phyloP scores from a whole-genome alignment of 1,284 basidiomycete species.

The Rhodotorula mucilaginosa region DNA sequence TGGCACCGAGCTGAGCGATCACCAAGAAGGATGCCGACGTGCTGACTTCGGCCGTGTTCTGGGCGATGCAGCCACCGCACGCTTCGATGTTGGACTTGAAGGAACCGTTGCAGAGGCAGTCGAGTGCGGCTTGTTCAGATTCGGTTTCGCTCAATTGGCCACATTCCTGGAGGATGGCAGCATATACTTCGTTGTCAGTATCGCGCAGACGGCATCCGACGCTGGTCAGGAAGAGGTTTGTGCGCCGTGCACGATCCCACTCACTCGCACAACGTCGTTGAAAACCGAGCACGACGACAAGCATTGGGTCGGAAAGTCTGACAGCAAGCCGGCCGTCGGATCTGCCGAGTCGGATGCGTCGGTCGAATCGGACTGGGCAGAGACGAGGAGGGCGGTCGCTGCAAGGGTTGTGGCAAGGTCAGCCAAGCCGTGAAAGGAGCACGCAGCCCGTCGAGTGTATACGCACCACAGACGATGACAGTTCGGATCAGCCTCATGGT shows the following conservation, averaged over 20 bases:
- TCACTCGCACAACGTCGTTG: not conserved
- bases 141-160: not conserved
- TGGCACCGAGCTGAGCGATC: conserved; percentile 11
- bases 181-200: no score
- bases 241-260: not conserved
- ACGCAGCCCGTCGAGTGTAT: not conserved
- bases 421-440: not conserved
- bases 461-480: not conserved
- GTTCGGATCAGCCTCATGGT: not conserved
- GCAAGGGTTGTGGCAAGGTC: not conserved
- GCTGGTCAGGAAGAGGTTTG: no score
- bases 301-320: conserved; percentile 16
- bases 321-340: not conserved
- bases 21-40: not conserved
- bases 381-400: not conserved
- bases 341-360: not conserved
- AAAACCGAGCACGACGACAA: conserved; percentile 1
- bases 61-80: conserved; percentile 13
- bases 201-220: no score
- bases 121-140: not conserved
- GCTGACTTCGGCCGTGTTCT: not conserved
- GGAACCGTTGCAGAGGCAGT: conserved; percentile 8
- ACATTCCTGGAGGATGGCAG: not conserved
- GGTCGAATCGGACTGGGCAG: not conserved
- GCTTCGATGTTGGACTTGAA: not conserved